Percentiles rank a stretch among this genome's conserved stretches.
Conservation (phyloP, 345 rosid species). For the Conringia planisiliqua region DNA sequence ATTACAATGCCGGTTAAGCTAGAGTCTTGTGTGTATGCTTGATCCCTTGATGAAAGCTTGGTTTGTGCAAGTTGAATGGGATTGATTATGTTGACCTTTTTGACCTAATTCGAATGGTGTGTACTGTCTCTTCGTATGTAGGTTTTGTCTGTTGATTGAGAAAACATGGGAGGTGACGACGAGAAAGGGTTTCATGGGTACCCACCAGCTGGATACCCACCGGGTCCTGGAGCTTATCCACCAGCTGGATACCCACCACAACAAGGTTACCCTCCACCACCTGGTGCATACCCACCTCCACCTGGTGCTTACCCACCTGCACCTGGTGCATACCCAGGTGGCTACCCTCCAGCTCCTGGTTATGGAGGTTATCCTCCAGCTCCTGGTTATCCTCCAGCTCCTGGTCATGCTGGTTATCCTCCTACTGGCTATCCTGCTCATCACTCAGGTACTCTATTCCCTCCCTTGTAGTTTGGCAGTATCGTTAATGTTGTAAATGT, state of each 20-base stretch:
- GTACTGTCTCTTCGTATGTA: not conserved
- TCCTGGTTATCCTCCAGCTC: slow-evolving; percentile 40
- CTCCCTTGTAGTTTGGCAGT: not conserved
- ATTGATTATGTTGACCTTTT: not conserved
- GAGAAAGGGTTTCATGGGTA: slow-evolving; percentile 37
- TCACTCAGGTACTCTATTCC: slow-evolving; percentile 49
- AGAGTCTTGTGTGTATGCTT: not conserved
- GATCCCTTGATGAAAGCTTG: not conserved
- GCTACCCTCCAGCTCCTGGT: slow-evolving; percentile 39
- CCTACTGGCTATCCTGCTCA: slow-evolving; percentile 41
- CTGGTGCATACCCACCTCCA: slow-evolving; percentile 36
- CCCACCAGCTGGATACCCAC: slow-evolving; percentile 24
- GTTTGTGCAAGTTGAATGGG: not conserved
- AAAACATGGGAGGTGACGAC: slow-evolving; percentile 37
- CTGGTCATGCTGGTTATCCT: slow-evolving; percentile 47
- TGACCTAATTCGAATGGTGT: not conserved
- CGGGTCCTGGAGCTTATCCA: slow-evolving; percentile 16
- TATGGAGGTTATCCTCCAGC: not conserved
- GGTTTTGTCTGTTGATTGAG: slow-evolving; percentile 10
- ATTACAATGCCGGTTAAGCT: not conserved
- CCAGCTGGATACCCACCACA: slow-evolving; percentile 27
- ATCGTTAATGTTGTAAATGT: not conserved
- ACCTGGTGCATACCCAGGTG: slow-evolving; percentile 39
- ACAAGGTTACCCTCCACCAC: not conserved
- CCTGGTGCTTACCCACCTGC: slow-evolving; percentile 26